Base-by-base conservation (phyloP, 2,329 filamentous ascomycete species). In the Sodiomyces alkalinus region DNA sequence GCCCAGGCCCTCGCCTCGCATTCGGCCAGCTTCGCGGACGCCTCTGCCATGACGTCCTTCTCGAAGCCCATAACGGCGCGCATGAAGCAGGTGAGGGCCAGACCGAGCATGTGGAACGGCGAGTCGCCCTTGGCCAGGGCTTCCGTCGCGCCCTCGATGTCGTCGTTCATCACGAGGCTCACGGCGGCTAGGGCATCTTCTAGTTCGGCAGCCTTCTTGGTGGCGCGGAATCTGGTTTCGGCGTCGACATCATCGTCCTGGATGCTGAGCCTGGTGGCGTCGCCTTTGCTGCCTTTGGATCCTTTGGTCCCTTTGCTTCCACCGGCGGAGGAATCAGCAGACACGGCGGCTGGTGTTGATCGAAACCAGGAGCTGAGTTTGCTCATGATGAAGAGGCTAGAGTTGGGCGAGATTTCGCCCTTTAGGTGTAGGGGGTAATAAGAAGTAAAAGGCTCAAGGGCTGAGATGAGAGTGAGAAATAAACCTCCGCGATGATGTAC, bases 51-150 rank as follows among this genome's bases (percentile, higher is more conserved):
- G 39, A 92, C 66, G 4, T 90, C 75, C 51, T 92, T 86, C 53
- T 96, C 90, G 43, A 93, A 90, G 2, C 86, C 86, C 2, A 96
- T 58, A 3, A 90, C 77, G 12, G 86, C 85, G 41, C 75, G 68
- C 52, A 96, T 75, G 48, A 96, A 96, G 24, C 72, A 73, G 13
- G 85, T 74, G 19, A 93, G 74, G 29, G 82, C 79, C 39, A 76
- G 64, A 17, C 85, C 86, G 19, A 96, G 64, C 58, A 79, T 61
- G 53, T 98, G 90, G 47, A 92, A 96, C n/a, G 81, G 71, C 5
- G 86, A 93, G 40, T 68, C 66, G 24, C 80, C 76, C 39, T 76
- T 68, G 28, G 68, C 66, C 19, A 93, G 62, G 22, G 73, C 71
- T 34, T 62, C 62, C 54, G 92, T 81, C 5, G 90, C 90, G 21